Conservation (phyloP, 148 eudicot genomes). For the Camellia sinensis region DNA sequence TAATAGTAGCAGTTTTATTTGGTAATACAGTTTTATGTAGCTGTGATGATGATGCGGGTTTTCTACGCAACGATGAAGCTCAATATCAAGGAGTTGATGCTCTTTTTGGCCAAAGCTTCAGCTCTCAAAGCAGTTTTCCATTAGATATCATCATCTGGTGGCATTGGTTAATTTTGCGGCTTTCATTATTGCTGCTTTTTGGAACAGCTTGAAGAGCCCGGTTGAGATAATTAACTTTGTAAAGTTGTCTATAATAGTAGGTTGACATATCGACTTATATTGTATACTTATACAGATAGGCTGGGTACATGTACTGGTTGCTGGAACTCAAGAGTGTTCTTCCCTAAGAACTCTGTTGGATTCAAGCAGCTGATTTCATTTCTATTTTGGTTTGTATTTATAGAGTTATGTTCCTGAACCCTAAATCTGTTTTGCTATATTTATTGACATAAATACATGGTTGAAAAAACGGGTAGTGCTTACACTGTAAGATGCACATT, state of each 20-base stretch:
- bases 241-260: neutral
- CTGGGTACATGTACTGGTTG: neutral
- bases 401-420: neutral
- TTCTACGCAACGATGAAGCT: neutral
- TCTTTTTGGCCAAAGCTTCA: neutral
- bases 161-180: neutral
- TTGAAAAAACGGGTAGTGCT: no score
- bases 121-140: neutral
- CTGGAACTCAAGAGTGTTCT: slow-evolving; percentile 1
- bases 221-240: neutral
- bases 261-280: neutral
- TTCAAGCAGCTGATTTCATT: slow-evolving; percentile 1
- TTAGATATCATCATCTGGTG: neutral
- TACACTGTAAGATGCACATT: no score
- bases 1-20: neutral
- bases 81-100: neutral
- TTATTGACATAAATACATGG: no score
- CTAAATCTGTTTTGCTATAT: neutral
- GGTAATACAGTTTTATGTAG: neutral
- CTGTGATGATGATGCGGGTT: slow-evolving; percentile 1
- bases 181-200: neutral
- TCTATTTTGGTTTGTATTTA: neutral
- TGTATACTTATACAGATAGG: neutral
- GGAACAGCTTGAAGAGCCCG: neutral
- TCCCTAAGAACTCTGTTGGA: neutral